Evolutionary conservation across 192 early-diverging fungal genomes (phyloP), one percentile per base, ranked within the genome.

Genomic region (Linderina pennispora): DNA sequence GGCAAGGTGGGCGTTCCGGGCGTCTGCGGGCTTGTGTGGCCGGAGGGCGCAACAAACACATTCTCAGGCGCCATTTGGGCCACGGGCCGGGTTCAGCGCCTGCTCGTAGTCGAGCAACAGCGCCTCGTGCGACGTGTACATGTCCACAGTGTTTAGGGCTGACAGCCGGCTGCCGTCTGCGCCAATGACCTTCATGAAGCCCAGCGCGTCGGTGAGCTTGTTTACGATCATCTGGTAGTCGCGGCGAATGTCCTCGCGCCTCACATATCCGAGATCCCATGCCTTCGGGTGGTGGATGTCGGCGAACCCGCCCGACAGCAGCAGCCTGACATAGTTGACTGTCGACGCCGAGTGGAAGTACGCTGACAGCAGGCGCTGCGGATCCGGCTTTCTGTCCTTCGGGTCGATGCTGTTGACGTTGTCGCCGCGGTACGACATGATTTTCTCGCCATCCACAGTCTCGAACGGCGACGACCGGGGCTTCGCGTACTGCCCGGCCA

Each of bases 401-500:
- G 89, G 83, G 36, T 89, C 89, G 50, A 84, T 93, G 40, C 96
- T 91, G 75, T 99, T 99, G 39, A 99, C 90, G 72, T 96, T 97
- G 76, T 97, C 96, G 40, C 96, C 96, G 40, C 96, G 83, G 79
- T 88, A 99, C 24, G 93, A 88, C 39, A 76, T 51, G 50, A 94
- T 87, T 45, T 86, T 79, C 39, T 79, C 69, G 41, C 93, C 95
- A 55, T 91, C 74, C 28, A 89, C 69, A 43, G 82, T 84, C 55
- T 99, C 96, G 25, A 77, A 91, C 2, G 92, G 85, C 62, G 83
- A 91, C 28, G 90, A 93, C 40, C 95, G 82, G 11, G 95, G 95
- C 77, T 98, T 98, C 36, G 95, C 95, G 69, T 98, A 98, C 73
- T 98, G 92, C 2, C 95, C 96, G 15, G 90, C 94, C 91, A 99